Evolutionary conservation across 73 alveolate genomes (phyloP).

Genomic region (Symbiodinium pilosum): DNA sequence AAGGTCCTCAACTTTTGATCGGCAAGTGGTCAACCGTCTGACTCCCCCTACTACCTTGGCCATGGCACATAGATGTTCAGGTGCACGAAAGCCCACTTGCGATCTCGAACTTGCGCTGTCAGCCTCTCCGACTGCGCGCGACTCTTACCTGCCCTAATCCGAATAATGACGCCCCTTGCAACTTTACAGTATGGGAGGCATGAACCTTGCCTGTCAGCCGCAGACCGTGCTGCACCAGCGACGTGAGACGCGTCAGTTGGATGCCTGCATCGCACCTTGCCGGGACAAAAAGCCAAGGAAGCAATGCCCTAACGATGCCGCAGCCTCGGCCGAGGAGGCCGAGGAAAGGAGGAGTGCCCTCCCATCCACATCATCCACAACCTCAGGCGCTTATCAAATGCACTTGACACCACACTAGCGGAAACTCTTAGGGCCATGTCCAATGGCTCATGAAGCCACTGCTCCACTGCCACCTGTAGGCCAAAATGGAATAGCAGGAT

Average conservation of each 20-base stretch:
- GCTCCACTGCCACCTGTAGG: too few species aligned
- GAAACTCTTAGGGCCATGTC: too few species aligned
- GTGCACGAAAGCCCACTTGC: neutral
- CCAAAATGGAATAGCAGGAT: too few species aligned
- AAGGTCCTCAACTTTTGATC: constrained; percentile 20
- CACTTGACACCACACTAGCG: too few species aligned
- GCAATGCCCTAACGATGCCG: too few species aligned
- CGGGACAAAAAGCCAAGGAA: too few species aligned
- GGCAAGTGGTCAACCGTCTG: neutral
- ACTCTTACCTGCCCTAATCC: too few species aligned
- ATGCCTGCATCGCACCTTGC: neutral
- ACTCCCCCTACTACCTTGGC: neutral
- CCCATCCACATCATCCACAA: too few species aligned
- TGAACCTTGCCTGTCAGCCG: neutral
- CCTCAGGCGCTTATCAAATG: too few species aligned
- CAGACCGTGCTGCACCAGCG: neutral
- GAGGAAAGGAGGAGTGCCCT: too few species aligned
- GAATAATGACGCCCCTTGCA: neutral
- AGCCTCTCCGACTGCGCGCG: too few species aligned
- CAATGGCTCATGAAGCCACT: neutral
- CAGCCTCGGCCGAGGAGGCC: too few species aligned
- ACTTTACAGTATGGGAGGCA: neutral
- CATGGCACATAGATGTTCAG: neutral
- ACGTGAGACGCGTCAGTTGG: neutral
- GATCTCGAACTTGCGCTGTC: neutral